Percentiles rank a stretch among this genome's conserved stretches.
These are phyloP conservation scores for Trypanosoma vivax DNA, from an alignment of 208 protist species.

Conservation along the genomic window DNA sequence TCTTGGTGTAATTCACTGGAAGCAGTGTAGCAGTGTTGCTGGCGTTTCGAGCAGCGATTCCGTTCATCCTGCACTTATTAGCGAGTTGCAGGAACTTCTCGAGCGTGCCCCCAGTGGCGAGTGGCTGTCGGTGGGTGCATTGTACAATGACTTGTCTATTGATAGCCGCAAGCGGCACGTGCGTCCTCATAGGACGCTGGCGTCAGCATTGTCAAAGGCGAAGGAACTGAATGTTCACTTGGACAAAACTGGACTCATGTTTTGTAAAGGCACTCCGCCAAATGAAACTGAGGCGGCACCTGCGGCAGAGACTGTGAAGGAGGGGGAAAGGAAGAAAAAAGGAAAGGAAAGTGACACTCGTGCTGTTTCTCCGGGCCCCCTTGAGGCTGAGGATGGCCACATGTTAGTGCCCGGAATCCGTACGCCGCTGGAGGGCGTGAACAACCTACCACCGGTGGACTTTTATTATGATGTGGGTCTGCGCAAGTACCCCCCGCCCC, in stretches of 20 bases:
- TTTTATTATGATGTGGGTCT: conserved; percentile 83
- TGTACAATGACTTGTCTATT: conserved; percentile 60
- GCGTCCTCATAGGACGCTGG: conserved; percentile 69
- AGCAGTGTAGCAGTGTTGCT: conserved; percentile 1
- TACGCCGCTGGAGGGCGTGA: neutral
- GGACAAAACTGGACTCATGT: conserved; percentile 46
- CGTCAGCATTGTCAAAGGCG: conserved; percentile 40
- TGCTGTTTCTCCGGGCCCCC: neutral
- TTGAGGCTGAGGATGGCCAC: neutral
- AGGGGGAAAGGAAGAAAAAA: neutral
- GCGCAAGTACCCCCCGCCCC: conserved; percentile 50
- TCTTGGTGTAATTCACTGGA: neutral
- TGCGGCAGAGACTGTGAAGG: neutral
- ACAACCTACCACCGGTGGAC: conserved; percentile 37
- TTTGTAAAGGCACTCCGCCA: conserved; percentile 33
- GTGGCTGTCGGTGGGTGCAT: conserved; percentile 53
- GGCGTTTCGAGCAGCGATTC: neutral
- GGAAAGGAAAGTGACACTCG: neutral
- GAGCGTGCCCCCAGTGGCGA: conserved; percentile 11
- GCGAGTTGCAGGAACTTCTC: conserved; percentile 24
- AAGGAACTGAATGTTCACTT: conserved; percentile 34
- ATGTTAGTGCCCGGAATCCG: conserved; percentile 7
- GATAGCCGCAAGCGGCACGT: conserved; percentile 48
- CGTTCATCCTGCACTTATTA: conserved; percentile 22
- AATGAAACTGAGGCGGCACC: conserved; percentile 9